Conservation (phyloP, 345 rosid genomes). For the Angophora floribunda region DNA sequence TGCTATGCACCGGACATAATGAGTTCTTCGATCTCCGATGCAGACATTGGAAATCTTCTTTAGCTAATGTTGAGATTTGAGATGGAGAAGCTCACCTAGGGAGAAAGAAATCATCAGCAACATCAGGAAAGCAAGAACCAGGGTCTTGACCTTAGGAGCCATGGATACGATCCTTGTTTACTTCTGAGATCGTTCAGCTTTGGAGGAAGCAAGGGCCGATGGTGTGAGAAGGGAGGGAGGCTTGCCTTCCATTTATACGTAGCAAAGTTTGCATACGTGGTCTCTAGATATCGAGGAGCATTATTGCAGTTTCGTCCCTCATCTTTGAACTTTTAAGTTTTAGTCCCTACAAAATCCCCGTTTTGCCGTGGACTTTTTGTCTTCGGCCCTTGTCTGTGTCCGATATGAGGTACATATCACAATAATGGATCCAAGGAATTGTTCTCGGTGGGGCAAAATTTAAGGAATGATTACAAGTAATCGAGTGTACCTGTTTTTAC, state of each 20-base stretch:
- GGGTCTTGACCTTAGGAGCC: conserved; percentile 32
- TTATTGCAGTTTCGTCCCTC: background rate
- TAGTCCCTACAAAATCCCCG: background rate
- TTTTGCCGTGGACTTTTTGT: background rate
- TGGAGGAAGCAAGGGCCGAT: background rate
- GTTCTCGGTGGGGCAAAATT: background rate
- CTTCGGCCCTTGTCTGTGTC: background rate
- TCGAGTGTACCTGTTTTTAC: background rate
- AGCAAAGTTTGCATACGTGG: background rate
- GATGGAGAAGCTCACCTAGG: conserved; percentile 9
- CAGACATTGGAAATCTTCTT: background rate
- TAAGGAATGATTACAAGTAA: background rate
- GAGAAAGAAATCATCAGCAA: conserved; percentile 21
- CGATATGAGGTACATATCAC: background rate
- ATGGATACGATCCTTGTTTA: conserved; percentile 9
- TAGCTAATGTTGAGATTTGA: background rate
- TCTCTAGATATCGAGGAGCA: background rate
- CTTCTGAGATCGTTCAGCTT: conserved; percentile 1
- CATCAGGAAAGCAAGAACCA: conserved; percentile 17
- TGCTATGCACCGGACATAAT: background rate
- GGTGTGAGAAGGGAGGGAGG: background rate
- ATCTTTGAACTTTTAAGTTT: background rate
- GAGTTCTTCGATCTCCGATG: background rate
- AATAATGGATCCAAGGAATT: background rate
- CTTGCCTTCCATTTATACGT: background rate